Base-by-base conservation (phyloP, 257 asterid genomes). In the Avicennia marina region DNA sequence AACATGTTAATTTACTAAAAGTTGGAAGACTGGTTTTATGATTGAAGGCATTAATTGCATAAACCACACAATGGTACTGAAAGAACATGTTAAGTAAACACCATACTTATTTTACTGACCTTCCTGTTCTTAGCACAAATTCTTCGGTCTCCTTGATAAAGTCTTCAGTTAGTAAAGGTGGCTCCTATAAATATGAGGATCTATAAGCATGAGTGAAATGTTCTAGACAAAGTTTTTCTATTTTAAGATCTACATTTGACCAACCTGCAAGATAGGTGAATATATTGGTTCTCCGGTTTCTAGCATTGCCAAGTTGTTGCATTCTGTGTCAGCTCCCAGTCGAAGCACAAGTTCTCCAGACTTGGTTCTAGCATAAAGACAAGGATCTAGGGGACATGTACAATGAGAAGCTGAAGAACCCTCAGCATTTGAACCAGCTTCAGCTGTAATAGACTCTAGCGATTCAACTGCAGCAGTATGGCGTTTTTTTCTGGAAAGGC, bases 131-230 rank as follows among this genome's bases (percentile, higher is more conserved):
- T 29, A 86, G 82, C 64, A 93, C 97, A 68, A 93, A 89, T 75
- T 93, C 98, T 78, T 93, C 98, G 12, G 97, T 93, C 75, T 93
- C 98, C 80, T 82, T 93, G 55, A 93, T 81, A 62, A 89, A 79
- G 74, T 93, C 98, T 82, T 89, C 98, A 36, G 98, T 93, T 58
- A 93, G 72, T 75, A 93, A 54, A 69, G 98, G 98, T 1, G 82
- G 85, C 71, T 93, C 97, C 98, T 93, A 67, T 49, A 78, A 50
- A 65, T 43, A 72, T 19, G 57, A 26, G 53, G 67, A 60, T 45
- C 58, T n/a, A 32, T 65, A 31, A 78, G 69, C 58, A 62, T 53
- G 15, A 51, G 17, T 19, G 25, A 48, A 44, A 53, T 58, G 64
- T 59, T 64, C 54, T 19, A 53, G 22, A 58, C 60, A 61, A 41